These are phyloP conservation scores for Pythium plurisporium DNA, from an alignment of 352 stramenopile genomes.

Conservation along the genomic window DNA sequence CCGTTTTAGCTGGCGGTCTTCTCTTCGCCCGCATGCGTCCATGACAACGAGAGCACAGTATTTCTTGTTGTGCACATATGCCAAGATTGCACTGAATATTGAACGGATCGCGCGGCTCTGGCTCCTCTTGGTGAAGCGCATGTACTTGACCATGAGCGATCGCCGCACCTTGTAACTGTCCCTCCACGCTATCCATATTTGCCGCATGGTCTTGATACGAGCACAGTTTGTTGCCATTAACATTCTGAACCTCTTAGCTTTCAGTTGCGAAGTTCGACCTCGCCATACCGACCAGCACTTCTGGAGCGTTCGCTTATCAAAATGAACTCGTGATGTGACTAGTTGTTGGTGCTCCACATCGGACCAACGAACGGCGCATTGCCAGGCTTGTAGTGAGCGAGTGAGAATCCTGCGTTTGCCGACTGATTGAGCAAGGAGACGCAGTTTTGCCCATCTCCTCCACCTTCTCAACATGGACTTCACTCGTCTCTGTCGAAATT, in stretches of 20 bases:
- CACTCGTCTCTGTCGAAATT: background rate
- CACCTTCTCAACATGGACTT: background rate
- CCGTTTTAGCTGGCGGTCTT: background rate
- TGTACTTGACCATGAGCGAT: background rate
- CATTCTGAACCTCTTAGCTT: background rate
- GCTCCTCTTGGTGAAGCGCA: background rate
- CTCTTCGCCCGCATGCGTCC: background rate
- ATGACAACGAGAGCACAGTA: background rate
- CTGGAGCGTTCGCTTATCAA: background rate
- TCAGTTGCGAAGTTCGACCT: background rate
- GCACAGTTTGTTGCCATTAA: background rate
- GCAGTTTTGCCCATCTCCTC: background rate
- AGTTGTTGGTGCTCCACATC: background rate
- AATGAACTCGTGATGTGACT: background rate
- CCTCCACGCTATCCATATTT: slow-evolving; percentile 3
- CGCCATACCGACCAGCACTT: background rate
- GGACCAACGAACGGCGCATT: background rate
- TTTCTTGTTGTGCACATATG: background rate
- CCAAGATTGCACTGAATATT: background rate
- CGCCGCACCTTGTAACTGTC: background rate
- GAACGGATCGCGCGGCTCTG: background rate
- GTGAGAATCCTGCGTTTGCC: background rate
- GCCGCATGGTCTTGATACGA: background rate
- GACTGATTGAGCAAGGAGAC: background rate
- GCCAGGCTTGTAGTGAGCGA: slow-evolving; percentile 6